Evolutionary conservation across 2,329 filamentous ascomycete genomes (phyloP).

Genomic region (Thelonectria rubi): DNA sequence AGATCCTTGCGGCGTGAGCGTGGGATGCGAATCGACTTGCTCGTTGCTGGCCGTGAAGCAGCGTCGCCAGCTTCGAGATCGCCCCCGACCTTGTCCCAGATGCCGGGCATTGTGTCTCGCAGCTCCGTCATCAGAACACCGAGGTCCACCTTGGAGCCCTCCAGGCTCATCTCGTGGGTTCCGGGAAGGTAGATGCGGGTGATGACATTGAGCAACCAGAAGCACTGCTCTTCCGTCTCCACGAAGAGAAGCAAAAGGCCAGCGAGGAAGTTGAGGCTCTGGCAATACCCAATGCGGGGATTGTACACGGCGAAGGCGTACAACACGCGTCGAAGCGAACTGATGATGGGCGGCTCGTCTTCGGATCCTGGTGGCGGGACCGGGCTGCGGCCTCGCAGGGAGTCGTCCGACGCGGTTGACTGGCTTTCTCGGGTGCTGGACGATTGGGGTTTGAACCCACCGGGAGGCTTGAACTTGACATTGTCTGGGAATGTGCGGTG

Average conservation of each 20-base stretch:
- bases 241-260: slow-evolving; percentile 90
- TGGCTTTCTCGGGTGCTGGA: slow-evolving; percentile 48
- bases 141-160: slow-evolving; percentile 92
- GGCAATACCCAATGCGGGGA: slow-evolving; percentile 91
- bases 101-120: slow-evolving; percentile 79
- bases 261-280: slow-evolving; percentile 94
- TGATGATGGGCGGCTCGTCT: slow-evolving; percentile 79
- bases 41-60: slow-evolving; percentile 49
- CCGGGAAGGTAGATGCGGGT: slow-evolving; percentile 88
- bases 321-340: slow-evolving; percentile 83
- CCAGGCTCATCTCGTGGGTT: slow-evolving; percentile 89
- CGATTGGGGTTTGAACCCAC: slow-evolving; percentile 45
- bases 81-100: slow-evolving; percentile 89
- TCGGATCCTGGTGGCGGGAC: slow-evolving; percentile 46
- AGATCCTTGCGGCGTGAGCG: slow-evolving; percentile 52
- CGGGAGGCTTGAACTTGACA: slow-evolving; percentile 79
- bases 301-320: slow-evolving; percentile 93
- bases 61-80: slow-evolving; percentile 67
- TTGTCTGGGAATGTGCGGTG: slow-evolving; percentile 97
- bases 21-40: slow-evolving; percentile 48
- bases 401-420: slow-evolving; percentile 47
- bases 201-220: slow-evolving; percentile 93
- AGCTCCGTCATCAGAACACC: slow-evolving; percentile 91
- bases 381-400: slow-evolving; percentile 47
- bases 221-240: slow-evolving; percentile 86